Evolutionary conservation across 768 basidiomycete species (phyloP).

Genomic region (Lactifluus rugatus): DNA sequence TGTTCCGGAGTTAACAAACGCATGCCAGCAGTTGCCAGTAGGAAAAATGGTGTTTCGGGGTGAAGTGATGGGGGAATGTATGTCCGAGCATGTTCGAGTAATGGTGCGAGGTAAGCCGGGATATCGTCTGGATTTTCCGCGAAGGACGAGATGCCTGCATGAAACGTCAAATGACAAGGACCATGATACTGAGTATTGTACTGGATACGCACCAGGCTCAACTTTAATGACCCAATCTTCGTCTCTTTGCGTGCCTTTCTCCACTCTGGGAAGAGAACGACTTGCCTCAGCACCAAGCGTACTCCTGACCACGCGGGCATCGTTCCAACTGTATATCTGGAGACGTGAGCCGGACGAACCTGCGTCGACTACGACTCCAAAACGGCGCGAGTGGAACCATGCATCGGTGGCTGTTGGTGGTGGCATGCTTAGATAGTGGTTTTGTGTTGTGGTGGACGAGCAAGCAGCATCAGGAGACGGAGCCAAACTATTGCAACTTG

Average conservation of each 20-base stretch:
- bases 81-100: slow-evolving; percentile 71
- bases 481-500: not conserved
- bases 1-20: slow-evolving; percentile 63
- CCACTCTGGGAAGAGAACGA: slow-evolving; percentile 67
- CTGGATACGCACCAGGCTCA: slow-evolving; percentile 68
- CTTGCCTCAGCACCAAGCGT: slow-evolving; percentile 41
- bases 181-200: not conserved
- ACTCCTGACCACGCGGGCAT: slow-evolving; percentile 55
- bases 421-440: slow-evolving; percentile 47
- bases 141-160: slow-evolving; percentile 77
- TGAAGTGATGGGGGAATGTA: slow-evolving; percentile 84
- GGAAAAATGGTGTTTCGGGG: slow-evolving; percentile 77
- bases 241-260: slow-evolving; percentile 76
- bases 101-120: slow-evolving; percentile 67
- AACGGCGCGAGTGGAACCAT: slow-evolving; percentile 74
- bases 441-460: not conserved
- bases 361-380: slow-evolving; percentile 95
- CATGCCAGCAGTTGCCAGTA: slow-evolving; percentile 97
- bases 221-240: slow-evolving; percentile 87
- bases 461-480: not conserved
- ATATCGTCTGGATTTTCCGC: slow-evolving; percentile 59
- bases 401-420: slow-evolving; percentile 60
- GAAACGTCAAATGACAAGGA: not conserved
- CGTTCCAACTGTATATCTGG: slow-evolving; percentile 95
- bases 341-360: slow-evolving; percentile 94